phyloP scores from a whole-genome alignment of 2,329 filamentous ascomycete species.

The Aureobasidium vineae region DNA sequence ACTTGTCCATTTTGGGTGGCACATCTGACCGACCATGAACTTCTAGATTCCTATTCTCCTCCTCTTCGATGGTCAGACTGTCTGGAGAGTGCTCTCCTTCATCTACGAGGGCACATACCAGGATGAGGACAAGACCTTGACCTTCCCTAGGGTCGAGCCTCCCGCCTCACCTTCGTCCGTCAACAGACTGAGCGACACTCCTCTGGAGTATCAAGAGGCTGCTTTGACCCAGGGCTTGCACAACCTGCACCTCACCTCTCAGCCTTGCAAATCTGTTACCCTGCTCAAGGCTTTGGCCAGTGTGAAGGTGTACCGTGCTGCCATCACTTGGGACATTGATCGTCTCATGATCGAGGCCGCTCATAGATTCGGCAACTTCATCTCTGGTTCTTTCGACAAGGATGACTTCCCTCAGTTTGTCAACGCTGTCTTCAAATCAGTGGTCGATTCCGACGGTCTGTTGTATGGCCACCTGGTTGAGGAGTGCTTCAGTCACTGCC shows the following conservation, averaged over 20 bases:
- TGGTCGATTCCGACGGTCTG: background rate
- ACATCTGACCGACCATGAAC: background rate
- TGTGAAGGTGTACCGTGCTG: background rate
- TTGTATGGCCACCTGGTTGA: background rate
- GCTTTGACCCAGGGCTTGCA: background rate
- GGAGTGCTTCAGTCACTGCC: background rate
- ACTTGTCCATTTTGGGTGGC: too few species aligned
- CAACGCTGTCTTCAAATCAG: background rate
- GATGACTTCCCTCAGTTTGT: background rate
- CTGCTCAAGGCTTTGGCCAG: conserved; percentile 1
- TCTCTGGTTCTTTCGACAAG: background rate
- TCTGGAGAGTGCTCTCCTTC: conserved; percentile 7
- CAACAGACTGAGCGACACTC: background rate
- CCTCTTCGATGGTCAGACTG: background rate
- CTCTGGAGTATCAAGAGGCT: background rate
- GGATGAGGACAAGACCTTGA: conserved; percentile 1
- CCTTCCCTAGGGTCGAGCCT: background rate
- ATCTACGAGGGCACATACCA: background rate
- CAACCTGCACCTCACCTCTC: background rate
- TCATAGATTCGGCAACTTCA: background rate
- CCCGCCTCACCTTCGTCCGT: background rate
- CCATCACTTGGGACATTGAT: background rate
- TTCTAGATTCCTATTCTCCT: background rate
- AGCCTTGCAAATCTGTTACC: background rate
- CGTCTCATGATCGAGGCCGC: conserved; percentile 3